These are phyloP conservation scores for Thraustotheca clavata DNA, from an alignment of 352 stramenopile genomes.

Conservation along the genomic window DNA sequence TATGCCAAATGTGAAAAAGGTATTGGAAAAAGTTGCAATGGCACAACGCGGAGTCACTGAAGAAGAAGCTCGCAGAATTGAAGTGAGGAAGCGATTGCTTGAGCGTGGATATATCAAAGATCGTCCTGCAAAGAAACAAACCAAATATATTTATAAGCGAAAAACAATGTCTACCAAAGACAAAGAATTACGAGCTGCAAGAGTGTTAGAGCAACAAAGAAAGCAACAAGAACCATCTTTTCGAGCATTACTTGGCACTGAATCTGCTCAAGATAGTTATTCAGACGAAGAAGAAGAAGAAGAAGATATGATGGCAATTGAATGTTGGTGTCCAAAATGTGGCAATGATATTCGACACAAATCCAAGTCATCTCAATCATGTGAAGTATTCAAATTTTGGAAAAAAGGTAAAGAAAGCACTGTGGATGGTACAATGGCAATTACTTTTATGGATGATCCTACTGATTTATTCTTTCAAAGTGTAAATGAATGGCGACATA, in stretches of 20 bases:
- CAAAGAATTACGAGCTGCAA: no score
- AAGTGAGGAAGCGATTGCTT: background rate
- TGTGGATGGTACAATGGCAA: background rate
- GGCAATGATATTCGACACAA: background rate
- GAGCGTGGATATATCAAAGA: background rate
- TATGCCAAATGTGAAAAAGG: background rate
- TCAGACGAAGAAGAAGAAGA: slow-evolving; percentile 1
- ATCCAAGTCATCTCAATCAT: background rate
- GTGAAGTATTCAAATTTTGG: background rate
- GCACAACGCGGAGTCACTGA: background rate
- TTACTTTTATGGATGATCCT: background rate
- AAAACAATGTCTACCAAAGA: background rate
- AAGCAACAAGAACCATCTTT: no score
- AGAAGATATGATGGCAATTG: background rate
- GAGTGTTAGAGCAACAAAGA: no score
- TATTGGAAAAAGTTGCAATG: background rate
- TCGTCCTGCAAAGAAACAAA: background rate
- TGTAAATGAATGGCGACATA: background rate
- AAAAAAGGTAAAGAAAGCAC: background rate
- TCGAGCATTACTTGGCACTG: no score
- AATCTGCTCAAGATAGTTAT: no score
- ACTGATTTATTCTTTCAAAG: background rate
- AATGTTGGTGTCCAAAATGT: background rate
- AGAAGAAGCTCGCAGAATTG: background rate
- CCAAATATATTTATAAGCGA: background rate